These are phyloP conservation scores for Fusarium armeniacum DNA, from an alignment of 2,329 filamentous ascomycete genomes.

Conservation along the genomic window DNA sequence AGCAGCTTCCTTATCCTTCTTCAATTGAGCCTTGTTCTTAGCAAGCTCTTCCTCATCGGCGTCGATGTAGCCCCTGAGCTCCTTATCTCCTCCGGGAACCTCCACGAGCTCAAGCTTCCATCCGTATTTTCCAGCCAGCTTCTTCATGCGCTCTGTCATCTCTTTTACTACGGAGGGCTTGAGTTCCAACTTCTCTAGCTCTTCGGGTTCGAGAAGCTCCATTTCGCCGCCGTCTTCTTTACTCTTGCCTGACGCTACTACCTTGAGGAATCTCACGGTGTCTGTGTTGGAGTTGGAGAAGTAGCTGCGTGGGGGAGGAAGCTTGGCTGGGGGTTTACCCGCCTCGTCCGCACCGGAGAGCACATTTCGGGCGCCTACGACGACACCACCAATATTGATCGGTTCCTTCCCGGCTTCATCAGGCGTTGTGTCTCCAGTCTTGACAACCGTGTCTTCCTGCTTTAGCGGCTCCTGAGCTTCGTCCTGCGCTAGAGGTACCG, in stretches of 20 bases:
- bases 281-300: constrained; percentile 47
- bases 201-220: constrained; percentile 72
- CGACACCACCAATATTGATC: constrained; percentile 66
- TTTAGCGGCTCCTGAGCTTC: constrained; percentile 29
- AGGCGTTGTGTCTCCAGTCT: constrained; percentile 1
- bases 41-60: constrained; percentile 61
- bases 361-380: constrained; percentile 65
- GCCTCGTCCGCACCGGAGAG: constrained; percentile 63
- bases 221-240: constrained; percentile 73
- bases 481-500: constrained; percentile 51
- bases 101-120: constrained; percentile 89
- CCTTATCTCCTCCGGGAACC: constrained; percentile 67
- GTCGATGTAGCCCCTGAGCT: constrained; percentile 79
- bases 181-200: constrained; percentile 77
- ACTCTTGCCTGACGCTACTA: constrained; percentile 61
- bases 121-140: constrained; percentile 76
- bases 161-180: constrained; percentile 76
- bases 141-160: constrained; percentile 76
- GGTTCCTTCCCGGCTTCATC: constrained; percentile 54
- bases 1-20: constrained; percentile 28
- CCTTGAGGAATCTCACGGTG: constrained; percentile 56
- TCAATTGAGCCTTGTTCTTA: constrained; percentile 41
- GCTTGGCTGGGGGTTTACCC: constrained; percentile 61
- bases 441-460: constrained; percentile 20
- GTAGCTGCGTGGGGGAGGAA: constrained; percentile 62